Evolutionary conservation across 2,329 filamentous ascomycete genomes (phyloP).

Genomic region (Scytalidium sp.): DNA sequence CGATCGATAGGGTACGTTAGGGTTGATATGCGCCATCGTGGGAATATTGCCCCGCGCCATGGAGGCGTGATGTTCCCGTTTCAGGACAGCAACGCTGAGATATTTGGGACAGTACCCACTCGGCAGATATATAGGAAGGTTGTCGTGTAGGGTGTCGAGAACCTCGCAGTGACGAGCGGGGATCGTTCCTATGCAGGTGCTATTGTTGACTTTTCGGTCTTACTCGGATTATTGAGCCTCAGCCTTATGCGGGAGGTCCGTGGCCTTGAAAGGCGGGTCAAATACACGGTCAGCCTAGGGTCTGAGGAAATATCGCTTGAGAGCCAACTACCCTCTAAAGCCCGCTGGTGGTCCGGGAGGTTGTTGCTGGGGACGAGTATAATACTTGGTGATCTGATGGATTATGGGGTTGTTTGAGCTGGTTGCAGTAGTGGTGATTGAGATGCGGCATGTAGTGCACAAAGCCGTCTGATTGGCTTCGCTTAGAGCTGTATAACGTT

Average conservation of each 20-base stretch:
- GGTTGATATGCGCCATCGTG: constrained; percentile 19
- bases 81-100: background rate
- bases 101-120: background rate
- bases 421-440: background rate
- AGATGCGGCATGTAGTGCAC: background rate
- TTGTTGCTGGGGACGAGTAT: constrained; percentile 7
- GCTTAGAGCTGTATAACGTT: background rate
- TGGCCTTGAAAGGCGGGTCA: background rate
- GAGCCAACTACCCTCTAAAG: background rate
- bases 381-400: constrained; percentile 18
- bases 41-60: constrained; percentile 20
- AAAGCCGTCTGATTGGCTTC: constrained; percentile 8
- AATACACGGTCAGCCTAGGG: background rate
- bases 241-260: background rate
- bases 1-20: constrained; percentile 20
- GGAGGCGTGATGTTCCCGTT: background rate
- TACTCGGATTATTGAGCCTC: background rate
- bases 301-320: background rate
- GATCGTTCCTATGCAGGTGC: too few species aligned
- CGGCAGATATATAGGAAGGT: background rate
- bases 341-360: background rate
- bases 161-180: too few species aligned
- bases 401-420: constrained; percentile 16
- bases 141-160: background rate
- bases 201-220: too few species aligned